Evolutionary conservation across 73 alveolate species (phyloP).

Genomic region (Symbiodinium natans): DNA sequence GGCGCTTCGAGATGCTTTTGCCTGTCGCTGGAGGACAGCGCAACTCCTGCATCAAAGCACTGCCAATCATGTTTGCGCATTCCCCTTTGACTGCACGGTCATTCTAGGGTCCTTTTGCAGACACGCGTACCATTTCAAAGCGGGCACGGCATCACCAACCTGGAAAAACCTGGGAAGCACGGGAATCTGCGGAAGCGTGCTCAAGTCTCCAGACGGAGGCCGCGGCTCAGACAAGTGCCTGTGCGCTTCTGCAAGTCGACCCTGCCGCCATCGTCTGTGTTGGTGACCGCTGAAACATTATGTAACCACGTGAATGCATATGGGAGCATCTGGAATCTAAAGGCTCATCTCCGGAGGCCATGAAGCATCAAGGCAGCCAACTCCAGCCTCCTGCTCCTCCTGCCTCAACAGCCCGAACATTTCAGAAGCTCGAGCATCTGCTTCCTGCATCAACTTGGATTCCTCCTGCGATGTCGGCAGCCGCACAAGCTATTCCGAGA

Average conservation of each 20-base stretch:
- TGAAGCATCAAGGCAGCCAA: neutral
- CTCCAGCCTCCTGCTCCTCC: neutral
- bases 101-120: constrained; percentile 16
- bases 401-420: neutral
- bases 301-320: neutral
- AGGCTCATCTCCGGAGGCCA: no score
- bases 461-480: neutral
- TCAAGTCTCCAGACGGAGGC: neutral
- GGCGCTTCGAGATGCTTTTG: neutral
- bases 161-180: constrained; percentile 23
- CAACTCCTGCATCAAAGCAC: neutral
- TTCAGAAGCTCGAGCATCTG: neutral
- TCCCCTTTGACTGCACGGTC: no score
- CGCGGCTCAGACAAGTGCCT: neutral
- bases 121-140: constrained; percentile 38
- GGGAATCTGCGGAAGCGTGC: neutral
- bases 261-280: neutral
- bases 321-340: no score
- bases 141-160: constrained; percentile 35
- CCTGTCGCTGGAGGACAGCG: neutral
- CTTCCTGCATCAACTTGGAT: neutral
- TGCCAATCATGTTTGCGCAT: neutral
- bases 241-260: neutral
- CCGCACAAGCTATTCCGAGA: no score
- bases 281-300: neutral